Percentiles rank a stretch among this genome's conserved stretches.
Evolutionary conservation across 139 green algal species (phyloP).

Genomic region (Nannochloris sp.): DNA sequence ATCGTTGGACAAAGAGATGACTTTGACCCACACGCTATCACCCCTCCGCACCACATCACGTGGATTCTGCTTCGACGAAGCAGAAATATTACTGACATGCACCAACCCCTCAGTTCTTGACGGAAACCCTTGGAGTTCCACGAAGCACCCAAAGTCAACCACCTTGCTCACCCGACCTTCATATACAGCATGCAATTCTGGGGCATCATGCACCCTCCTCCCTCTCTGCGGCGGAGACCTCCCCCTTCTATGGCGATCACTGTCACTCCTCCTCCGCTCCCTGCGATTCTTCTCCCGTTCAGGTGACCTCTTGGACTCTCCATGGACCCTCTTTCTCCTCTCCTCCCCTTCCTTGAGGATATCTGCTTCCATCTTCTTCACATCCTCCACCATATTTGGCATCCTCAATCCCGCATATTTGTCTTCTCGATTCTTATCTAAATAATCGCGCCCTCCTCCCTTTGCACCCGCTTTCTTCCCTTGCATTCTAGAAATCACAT

Average conservation of each 20-base stretch:
- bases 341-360: constrained; percentile 20
- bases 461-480: not conserved
- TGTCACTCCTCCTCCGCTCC: constrained; percentile 3
- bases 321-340: constrained; percentile 4
- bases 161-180: constrained; percentile 57
- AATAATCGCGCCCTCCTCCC: not conserved
- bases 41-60: constrained; percentile 36
- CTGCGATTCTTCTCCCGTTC: constrained; percentile 16
- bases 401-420: constrained; percentile 51
- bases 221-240: constrained; percentile 4
- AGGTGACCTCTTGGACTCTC: constrained; percentile 13
- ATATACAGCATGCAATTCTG: constrained; percentile 72
- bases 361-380: constrained; percentile 51
- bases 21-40: constrained; percentile 73
- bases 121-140: constrained; percentile 72
- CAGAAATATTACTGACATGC: constrained; percentile 80
- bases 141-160: constrained; percentile 96
- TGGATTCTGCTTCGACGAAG: constrained; percentile 10
- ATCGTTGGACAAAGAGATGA: constrained; percentile 46
- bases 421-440: not conserved
- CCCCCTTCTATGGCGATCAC: constrained; percentile 2
- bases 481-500: constrained; percentile 67
- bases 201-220: constrained; percentile 33
- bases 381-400: constrained; percentile 60
- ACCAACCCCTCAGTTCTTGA: constrained; percentile 80